A percentile compares a stretch with the other conserved stretches of the same genome.
These are phyloP conservation scores for Synchytrium microbalum DNA, from an alignment of 371 early-diverging fungal species.

Conservation along the genomic window DNA sequence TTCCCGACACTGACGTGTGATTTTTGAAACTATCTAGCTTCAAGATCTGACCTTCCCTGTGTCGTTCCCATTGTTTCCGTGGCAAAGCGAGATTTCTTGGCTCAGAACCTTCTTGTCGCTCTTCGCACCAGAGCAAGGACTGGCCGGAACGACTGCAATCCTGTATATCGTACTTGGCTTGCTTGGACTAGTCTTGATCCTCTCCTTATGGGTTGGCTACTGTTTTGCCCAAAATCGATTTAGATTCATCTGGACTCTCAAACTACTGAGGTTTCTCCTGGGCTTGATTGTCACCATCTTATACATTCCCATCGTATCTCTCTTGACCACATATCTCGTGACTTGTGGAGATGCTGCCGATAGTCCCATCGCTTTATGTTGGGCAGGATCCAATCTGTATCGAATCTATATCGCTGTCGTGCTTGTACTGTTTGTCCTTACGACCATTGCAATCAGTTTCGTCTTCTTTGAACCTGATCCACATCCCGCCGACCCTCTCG, in stretches of 20 bases:
- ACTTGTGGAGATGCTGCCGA: conserved; percentile 1
- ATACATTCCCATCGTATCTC: conserved; percentile 23
- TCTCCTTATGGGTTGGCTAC: conserved; percentile 29
- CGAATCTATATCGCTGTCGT: conserved; percentile 15
- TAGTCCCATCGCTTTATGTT: conserved; percentile 11
- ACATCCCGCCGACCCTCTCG: conserved; percentile 16
- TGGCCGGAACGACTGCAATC: conserved; percentile 12
- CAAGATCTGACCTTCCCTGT: too few species aligned
- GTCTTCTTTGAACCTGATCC: conserved; percentile 35
- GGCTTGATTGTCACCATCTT: conserved; percentile 25
- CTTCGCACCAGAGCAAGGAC: conserved; percentile 21
- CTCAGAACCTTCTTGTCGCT: conserved; percentile 12
- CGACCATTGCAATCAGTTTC: neutral
- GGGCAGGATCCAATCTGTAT: conserved; percentile 12
- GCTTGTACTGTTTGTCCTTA: conserved; percentile 18
- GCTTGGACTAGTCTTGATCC: conserved; percentile 13
- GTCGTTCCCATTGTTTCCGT: conserved; percentile 20
- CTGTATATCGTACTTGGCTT: neutral
- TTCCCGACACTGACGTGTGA: too few species aligned
- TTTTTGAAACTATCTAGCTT: too few species aligned
- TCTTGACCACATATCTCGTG: conserved; percentile 13
- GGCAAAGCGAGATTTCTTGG: conserved; percentile 26
- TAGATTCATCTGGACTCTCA: conserved; percentile 36
- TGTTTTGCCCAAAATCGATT: conserved; percentile 28
- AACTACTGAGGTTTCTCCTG: conserved; percentile 23